These are phyloP conservation scores for Stephanodiscus minutulus DNA, from an alignment of 108 stramenopile genomes.

Conservation along the genomic window DNA sequence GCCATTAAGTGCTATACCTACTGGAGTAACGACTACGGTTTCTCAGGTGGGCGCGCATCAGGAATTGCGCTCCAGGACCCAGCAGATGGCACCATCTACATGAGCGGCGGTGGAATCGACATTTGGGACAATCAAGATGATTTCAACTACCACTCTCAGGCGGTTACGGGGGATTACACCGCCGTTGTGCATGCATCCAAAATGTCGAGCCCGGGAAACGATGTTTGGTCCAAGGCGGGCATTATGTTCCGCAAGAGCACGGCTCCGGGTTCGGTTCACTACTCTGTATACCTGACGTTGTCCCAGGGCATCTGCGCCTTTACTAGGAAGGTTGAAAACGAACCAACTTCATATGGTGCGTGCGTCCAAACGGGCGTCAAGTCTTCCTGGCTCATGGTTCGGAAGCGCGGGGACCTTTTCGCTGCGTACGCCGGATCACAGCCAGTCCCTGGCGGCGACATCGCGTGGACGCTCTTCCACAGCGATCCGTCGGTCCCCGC, in stretches of 20 bases:
- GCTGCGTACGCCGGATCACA: neutral
- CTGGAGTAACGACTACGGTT: neutral
- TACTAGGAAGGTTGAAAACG: neutral
- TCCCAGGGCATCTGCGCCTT: neutral
- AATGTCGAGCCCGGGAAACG: neutral
- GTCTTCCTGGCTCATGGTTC: constrained; percentile 16
- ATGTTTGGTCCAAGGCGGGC: constrained; percentile 31
- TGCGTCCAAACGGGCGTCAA: neutral
- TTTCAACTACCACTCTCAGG: constrained; percentile 30
- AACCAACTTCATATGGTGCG: neutral
- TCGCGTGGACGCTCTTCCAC: neutral
- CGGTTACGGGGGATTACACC: constrained; percentile 13
- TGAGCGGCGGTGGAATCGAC: constrained; percentile 25
- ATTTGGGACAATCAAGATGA: constrained; percentile 24
- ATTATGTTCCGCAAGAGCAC: constrained; percentile 29
- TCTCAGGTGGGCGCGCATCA: neutral
- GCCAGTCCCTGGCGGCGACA: neutral
- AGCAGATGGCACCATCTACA: constrained; percentile 15
- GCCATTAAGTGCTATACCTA: neutral
- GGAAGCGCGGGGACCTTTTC: neutral
- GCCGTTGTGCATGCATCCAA: constrained; percentile 16
- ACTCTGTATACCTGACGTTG: constrained; percentile 6
- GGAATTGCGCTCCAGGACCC: neutral
- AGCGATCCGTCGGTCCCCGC: neutral
- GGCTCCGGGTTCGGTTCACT: constrained; percentile 2